These are phyloP conservation scores for Starmerella khaoyaiensis DNA, from an alignment of 805 yeast genomes.

Conservation along the genomic window DNA sequence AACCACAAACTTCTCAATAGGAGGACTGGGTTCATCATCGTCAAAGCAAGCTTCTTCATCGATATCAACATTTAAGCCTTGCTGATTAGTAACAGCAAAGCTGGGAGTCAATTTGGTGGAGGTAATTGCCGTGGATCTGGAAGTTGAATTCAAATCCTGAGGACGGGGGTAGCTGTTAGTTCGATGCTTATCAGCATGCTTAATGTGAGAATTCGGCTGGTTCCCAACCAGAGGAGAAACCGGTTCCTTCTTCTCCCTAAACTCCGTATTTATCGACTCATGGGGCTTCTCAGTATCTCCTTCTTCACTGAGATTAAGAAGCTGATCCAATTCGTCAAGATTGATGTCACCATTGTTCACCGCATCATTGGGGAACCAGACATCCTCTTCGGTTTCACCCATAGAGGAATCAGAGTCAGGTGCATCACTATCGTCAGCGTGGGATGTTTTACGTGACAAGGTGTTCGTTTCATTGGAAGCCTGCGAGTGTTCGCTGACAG, in stretches of 20 bases:
- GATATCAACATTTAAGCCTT: no score
- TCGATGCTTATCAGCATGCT: no score
- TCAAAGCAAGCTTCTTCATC: no score
- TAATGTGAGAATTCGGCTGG: no score
- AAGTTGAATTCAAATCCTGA: no score
- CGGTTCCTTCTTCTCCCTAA: not conserved
- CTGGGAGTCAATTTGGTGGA: no score
- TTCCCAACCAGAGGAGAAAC: not conserved
- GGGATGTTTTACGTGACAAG: conserved; percentile 12
- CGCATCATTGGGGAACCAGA: conserved; percentile 74
- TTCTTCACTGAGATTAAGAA: conserved; percentile 18
- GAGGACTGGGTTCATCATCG: no score
- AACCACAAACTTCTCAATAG: no score
- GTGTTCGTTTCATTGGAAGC: conserved; percentile 4
- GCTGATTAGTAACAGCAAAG: no score
- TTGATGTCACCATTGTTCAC: conserved; percentile 61
- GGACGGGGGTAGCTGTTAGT: no score
- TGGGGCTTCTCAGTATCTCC: conserved; percentile 6
- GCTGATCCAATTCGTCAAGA: conserved; percentile 61
- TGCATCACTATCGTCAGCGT: conserved; percentile 23
- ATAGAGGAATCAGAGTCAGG: conserved; percentile 24
- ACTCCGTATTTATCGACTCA: not conserved
- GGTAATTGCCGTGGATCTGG: no score
- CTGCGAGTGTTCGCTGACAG: conserved; percentile 6
- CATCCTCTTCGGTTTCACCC: conserved; percentile 94